Evolutionary conservation across 1,284 basidiomycete genomes (phyloP), one percentile per base, ranked within the genome.

Genomic region (Apiotrichum akiyoshidainum): DNA sequence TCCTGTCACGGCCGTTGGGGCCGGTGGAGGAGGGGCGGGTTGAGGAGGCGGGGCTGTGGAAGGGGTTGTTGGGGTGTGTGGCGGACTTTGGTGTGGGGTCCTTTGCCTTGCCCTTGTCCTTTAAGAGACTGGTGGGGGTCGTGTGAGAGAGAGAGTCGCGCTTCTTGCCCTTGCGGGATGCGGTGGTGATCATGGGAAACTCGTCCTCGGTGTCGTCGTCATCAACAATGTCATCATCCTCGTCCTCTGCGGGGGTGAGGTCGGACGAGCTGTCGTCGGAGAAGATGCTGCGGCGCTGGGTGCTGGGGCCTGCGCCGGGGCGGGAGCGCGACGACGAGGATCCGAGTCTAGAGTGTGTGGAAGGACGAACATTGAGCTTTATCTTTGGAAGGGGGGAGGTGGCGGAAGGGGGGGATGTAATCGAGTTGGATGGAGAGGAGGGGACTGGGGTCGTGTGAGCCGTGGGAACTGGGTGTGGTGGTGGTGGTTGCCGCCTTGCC

Each of bases 1-100:
- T 74, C 60, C 69, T 67, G 21, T 74, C 72, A 11, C 73, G 57
- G 6, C 71, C 71, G 31, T 47, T 58, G 5, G 69, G 71, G 2
- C 71, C 72, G 5, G 40, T 52, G 40, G 55, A 33, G 12, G 53
- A 31, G 46, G 63, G 67, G 52, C 55, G 60, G n/a, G 52, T 19
- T 11, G 46, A 22, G 12, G 55, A 48, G 26, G 44, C 35, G 21
- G 34, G 50, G 14, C 41, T 39, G 50, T 55, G 41, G 17, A 55
- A 54, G 33, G 40, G 41, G 17, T 51, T 46, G 49, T 60, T 7
- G 48, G 21, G 13, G n/a, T 19, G 31, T 31, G 45, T 13, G 4
- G 17, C 17, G 19, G 52, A 35, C n/a, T 22, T 12, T 2, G 39
- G n/a, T 16, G 34, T 45, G 34, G 3, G 5, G 21, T 19, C 37